Base-by-base conservation (phyloP, 352 stramenopile species). In the Pythium grandisporangium region DNA sequence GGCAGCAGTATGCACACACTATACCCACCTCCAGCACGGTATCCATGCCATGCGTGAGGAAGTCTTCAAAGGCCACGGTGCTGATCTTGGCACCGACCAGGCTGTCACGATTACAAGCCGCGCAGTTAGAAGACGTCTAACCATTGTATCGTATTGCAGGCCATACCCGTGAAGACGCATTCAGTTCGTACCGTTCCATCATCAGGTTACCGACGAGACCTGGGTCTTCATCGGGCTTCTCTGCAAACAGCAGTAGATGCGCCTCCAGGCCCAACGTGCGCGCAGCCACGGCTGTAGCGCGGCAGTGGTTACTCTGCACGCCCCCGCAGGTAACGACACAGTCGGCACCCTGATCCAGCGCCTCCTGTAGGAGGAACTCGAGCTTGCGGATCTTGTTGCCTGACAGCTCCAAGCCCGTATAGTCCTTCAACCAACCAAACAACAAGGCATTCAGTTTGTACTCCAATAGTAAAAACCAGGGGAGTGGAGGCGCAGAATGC, bases 371-470 rank as follows among this genome's bases (percentile, higher is more conserved):
- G 8, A 97, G 61, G 59, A 97, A 98, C 71, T 98, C 92, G 26
- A 98, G 69, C 57, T 97, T 98, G 43, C 92, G 86, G 57, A 96
- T 84, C 63, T 98, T 98, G 62, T 98, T 98, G 21, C 92, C 92
- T 16, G 89, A 95, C 22, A 88, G 87, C 61, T 97, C 89, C 21
- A 92, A 59, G 1, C 89, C 92, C 42, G 75, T 89, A 43, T 88
- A 92, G 44, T 92, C 79, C 70, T 83, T 13, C 39, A 25, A n/a
- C 21, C 32, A 19, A 6, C 35, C n/a, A n/a, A n/a, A n/a, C n/a
- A n/a, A n/a, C n/a, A n/a, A n/a, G n/a, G n/a, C n/a, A n/a, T n/a
- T n/a, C n/a, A n/a, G n/a, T n/a, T n/a, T n/a, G n/a, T n/a, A n/a
- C n/a, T n/a, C n/a, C n/a, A n/a, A n/a, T n/a, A n/a, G n/a, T n/a